Evolutionary conservation across 441 rosid species (phyloP).

Genomic region (Flueggea neowawraea): DNA sequence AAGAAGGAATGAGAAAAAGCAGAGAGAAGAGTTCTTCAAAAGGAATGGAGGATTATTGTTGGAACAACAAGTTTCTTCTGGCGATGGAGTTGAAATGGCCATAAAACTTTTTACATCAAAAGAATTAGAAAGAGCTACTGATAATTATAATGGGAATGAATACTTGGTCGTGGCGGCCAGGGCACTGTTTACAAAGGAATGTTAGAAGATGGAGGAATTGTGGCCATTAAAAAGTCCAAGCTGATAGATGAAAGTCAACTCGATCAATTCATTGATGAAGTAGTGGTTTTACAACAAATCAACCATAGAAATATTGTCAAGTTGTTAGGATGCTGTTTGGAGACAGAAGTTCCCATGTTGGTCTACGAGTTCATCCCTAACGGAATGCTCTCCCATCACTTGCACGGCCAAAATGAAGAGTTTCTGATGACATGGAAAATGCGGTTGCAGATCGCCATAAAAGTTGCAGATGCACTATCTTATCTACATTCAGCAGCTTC

Average conservation of each 20-base stretch:
- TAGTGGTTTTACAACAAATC: conserved; percentile 14
- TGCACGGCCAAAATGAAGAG: conserved; percentile 12
- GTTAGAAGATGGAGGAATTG: conserved; percentile 16
- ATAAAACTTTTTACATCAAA: conserved; percentile 8
- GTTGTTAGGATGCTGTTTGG: conserved; percentile 13
- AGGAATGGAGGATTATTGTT: conserved; percentile 5
- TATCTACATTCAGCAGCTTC: conserved; percentile 21
- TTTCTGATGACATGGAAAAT: conserved; percentile 12
- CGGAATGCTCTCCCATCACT: conserved; percentile 12
- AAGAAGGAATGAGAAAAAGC: conserved; percentile 4
- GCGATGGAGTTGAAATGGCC: conserved; percentile 1
- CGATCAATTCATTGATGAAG: conserved; percentile 17
- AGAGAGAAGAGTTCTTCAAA: conserved; percentile 10
- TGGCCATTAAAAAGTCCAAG: conserved; percentile 13
- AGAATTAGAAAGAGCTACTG: conserved; percentile 17
- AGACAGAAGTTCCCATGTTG: conserved; percentile 15
- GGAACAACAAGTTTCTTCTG: conserved; percentile 7
- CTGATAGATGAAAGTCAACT: conserved; percentile 14
- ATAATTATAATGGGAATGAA: conserved; percentile 9
- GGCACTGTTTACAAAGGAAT: conserved; percentile 20
- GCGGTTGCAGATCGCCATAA: conserved; percentile 13
- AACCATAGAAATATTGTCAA: conserved; percentile 19
- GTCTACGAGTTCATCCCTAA: conserved; percentile 20
- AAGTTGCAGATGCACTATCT: conserved; percentile 15
- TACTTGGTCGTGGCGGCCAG: conserved; percentile 18